A percentile compares a stretch with the other conserved stretches of the same genome.
Conservation (phyloP, 352 stramenopile species). For the Globisporangium orthogonon region DNA sequence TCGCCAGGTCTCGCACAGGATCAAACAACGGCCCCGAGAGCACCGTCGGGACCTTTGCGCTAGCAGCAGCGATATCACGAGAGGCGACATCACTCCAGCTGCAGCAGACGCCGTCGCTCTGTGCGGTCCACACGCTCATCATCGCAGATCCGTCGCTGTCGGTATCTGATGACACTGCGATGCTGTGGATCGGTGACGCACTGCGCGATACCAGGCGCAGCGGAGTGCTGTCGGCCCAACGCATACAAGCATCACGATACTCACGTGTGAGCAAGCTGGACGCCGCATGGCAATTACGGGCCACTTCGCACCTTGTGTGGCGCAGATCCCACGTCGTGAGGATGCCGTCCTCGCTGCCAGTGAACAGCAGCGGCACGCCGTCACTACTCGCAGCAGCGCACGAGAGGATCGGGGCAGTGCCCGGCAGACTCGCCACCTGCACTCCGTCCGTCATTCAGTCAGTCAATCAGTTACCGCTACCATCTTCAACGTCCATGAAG, state of each 20-base stretch:
- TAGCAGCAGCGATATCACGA: neutral
- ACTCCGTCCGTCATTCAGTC: no score
- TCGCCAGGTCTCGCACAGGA: constrained; percentile 44
- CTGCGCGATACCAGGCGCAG: constrained; percentile 49
- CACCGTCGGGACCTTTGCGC: constrained; percentile 22
- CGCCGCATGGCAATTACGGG: no score
- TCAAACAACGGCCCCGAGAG: constrained; percentile 65
- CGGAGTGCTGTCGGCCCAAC: constrained; percentile 19
- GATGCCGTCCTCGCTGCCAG: constrained; percentile 56
- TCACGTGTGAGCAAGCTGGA: neutral
- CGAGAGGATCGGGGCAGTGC: constrained; percentile 33
- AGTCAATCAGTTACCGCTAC: neutral
- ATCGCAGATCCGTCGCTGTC: neutral
- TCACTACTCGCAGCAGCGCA: constrained; percentile 14
- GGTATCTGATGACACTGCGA: constrained; percentile 13
- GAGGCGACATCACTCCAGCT: constrained; percentile 34
- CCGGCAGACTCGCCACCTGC: constrained; percentile 36
- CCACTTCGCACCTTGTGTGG: constrained; percentile 27
- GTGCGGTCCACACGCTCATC: constrained; percentile 41
- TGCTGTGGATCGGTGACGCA: constrained; percentile 38
- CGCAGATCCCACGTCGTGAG: constrained; percentile 60
- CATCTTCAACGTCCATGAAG: no score
- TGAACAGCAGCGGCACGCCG: constrained; percentile 30
- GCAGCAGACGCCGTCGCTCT: constrained; percentile 48
- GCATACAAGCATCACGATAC: neutral